Base-by-base conservation (phyloP, 2,329 filamentous ascomycete genomes). In the Fusarium liriodendri region DNA sequence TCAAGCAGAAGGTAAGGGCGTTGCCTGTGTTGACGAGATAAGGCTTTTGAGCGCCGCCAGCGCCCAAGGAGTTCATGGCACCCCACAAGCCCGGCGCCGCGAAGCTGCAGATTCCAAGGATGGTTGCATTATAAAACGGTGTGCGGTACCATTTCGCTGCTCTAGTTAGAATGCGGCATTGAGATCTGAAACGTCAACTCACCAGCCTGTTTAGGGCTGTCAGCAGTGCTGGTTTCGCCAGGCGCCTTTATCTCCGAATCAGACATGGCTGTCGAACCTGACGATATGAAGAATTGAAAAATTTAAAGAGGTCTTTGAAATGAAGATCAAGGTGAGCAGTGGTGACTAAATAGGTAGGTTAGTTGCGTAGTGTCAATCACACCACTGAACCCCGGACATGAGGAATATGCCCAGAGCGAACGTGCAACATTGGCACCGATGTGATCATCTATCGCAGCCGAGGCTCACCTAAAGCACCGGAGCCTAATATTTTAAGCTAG, bases 1-100 rank as follows among this genome's bases (percentile, higher is more conserved):
- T 82, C 27, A 87, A 76, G 5, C 81, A 84, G 57, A 88, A 89
- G 4, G 87, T 84, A 4, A 89, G 79, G 0, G 87, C 84, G 67
- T 88, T 89, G 16, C 85, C 86, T 0, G 86, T 85, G 76, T 93
- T 93, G 61, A 94, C 89, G 0, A 93, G 85, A 72, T 90, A 87
- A 0, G 92, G 92, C 20, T 87, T 86, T 70, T 90, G 86, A 25
- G 88, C 85, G 2, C 92, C 92, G 61, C 78, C 78, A 9, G 77
- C 78, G 6, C 78, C 78, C 1, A 79, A 54, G 2, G 77, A 77
- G 64, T 79, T 79, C 75, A 80, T 80, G 3, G 79, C 79, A 5
- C 77, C 73, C 78, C 78, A 80, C 3, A 80, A 58, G 3, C 78
- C 78, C 0, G 78, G 78, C 0, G 78, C 78, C 1, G 76, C 78